Conservation (phyloP, 2,329 filamentous ascomycete species). For the Diaporthe amygdali region DNA sequence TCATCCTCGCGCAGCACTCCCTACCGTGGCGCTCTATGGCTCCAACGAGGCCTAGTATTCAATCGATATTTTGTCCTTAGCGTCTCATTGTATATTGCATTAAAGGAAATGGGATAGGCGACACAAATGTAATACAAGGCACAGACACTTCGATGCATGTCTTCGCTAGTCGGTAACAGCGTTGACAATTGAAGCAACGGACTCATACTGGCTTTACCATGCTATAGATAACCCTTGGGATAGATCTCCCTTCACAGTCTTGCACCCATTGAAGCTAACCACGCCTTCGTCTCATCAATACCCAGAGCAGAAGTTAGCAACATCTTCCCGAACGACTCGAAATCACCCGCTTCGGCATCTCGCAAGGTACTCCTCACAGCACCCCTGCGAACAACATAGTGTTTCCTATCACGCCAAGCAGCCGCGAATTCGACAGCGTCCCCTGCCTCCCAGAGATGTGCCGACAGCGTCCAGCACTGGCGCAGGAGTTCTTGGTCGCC, state of each 20-base stretch:
- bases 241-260: slow-evolving; percentile 18
- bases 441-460: slow-evolving; percentile 43
- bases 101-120: not conserved
- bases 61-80: too few relatives aligned
- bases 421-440: slow-evolving; percentile 42
- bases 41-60: too few relatives aligned
- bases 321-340: slow-evolving; percentile 32
- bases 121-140: too few relatives aligned
- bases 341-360: slow-evolving; percentile 25
- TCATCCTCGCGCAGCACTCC: not conserved
- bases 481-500: slow-evolving; percentile 36
- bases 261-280: slow-evolving; percentile 25
- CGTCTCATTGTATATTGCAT: not conserved
- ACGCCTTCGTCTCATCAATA: slow-evolving; percentile 29
- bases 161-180: too few relatives aligned
- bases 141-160: not conserved
- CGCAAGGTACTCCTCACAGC: slow-evolving; percentile 19
- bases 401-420: slow-evolving; percentile 42
- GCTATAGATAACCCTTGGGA: not conserved
- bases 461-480: slow-evolving; percentile 46
- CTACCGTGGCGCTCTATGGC: not conserved
- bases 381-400: slow-evolving; percentile 40
- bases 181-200: not conserved
- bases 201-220: not conserved
- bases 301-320: slow-evolving; percentile 29